Conservation (phyloP, 2,329 filamentous ascomycete genomes). For the Aspergillus luchuensis region DNA sequence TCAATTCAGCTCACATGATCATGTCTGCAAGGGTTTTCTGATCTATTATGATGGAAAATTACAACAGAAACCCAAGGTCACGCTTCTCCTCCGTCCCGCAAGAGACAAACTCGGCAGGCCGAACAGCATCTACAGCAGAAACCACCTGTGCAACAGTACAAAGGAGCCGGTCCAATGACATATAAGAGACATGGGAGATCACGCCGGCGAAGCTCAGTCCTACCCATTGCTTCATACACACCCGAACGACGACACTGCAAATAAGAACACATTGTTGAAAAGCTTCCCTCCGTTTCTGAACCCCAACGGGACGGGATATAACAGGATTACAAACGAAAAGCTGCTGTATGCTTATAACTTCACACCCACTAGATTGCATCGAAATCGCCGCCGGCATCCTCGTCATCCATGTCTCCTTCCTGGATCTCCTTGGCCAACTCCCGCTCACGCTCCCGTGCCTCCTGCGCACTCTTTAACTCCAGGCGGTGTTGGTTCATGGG, state of each 20-base stretch:
- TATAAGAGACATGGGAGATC: slow-evolving; percentile 32
- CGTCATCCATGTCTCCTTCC: slow-evolving; percentile 94
- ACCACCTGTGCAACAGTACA: slow-evolving; percentile 14
- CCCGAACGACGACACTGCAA: slow-evolving; percentile 28
- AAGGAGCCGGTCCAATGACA: slow-evolving; percentile 26
- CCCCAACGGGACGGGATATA: slow-evolving; percentile 12
- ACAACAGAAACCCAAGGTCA: neutral
- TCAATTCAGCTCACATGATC: neutral
- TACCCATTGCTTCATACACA: slow-evolving; percentile 32
- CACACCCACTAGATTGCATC: slow-evolving; percentile 75
- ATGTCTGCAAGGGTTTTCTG: neutral
- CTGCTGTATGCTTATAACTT: slow-evolving; percentile 25
- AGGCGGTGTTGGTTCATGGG: slow-evolving; percentile 98
- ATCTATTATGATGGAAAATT: neutral
- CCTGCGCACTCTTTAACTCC: slow-evolving; percentile 96
- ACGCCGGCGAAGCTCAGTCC: slow-evolving; percentile 29
- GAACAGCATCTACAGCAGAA: slow-evolving; percentile 17
- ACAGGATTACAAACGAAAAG: slow-evolving; percentile 19
- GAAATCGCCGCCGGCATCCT: slow-evolving; percentile 93
- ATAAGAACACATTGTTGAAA: slow-evolving; percentile 32
- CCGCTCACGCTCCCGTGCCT: slow-evolving; percentile 92
- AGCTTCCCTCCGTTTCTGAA: slow-evolving; percentile 20
- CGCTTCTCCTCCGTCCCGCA: neutral
- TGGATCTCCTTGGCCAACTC: slow-evolving; percentile 99
- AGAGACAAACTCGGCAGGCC: slow-evolving; percentile 6